These are phyloP conservation scores for Bolboschoenoplectus hybrid DNA, from an alignment of 202 grass and related monocot genomes.

Conservation along the genomic window DNA sequence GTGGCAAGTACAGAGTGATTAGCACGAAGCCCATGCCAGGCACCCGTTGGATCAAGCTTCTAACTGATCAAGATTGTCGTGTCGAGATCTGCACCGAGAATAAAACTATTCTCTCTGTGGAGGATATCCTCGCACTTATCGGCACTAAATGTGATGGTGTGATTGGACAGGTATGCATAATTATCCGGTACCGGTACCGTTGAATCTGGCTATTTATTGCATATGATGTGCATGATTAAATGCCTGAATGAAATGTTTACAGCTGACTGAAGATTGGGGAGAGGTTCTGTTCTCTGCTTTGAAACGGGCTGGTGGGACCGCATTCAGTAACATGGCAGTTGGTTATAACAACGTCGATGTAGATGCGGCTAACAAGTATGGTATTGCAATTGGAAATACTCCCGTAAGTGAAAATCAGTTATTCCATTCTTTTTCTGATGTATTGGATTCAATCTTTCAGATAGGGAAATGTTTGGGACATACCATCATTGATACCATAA, in stretches of 20 bases:
- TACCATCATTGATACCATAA: no score
- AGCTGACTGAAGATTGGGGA: slow-evolving; percentile 95
- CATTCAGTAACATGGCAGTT: slow-evolving; percentile 97
- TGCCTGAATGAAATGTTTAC: slow-evolving; percentile 36
- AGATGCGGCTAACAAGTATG: slow-evolving; percentile 64
- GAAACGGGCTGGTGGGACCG: slow-evolving; percentile 71
- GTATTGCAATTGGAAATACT: slow-evolving; percentile 79
- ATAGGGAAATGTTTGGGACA: no score
- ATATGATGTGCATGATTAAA: slow-evolving; percentile 33
- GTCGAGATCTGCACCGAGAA: slow-evolving; percentile 84
- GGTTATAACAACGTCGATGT: slow-evolving; percentile 95
- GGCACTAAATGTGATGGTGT: slow-evolving; percentile 75
- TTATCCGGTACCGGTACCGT: not conserved
- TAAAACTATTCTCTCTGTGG: slow-evolving; percentile 82
- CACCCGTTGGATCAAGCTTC: slow-evolving; percentile 82
- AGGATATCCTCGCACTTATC: slow-evolving; percentile 83
- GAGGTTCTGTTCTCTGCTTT: slow-evolving; percentile 86
- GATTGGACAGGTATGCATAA: slow-evolving; percentile 64
- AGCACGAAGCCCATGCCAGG: slow-evolving; percentile 99
- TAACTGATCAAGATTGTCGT: slow-evolving; percentile 90
- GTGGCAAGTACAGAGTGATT: slow-evolving; percentile 73
- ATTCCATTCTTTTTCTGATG: not conserved
- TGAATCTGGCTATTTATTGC: not conserved
- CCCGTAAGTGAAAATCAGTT: slow-evolving; percentile 46
- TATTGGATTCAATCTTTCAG: not conserved